These are phyloP conservation scores for Pezicula neosporulosa DNA, from an alignment of 2,329 filamentous ascomycete genomes.

Conservation along the genomic window DNA sequence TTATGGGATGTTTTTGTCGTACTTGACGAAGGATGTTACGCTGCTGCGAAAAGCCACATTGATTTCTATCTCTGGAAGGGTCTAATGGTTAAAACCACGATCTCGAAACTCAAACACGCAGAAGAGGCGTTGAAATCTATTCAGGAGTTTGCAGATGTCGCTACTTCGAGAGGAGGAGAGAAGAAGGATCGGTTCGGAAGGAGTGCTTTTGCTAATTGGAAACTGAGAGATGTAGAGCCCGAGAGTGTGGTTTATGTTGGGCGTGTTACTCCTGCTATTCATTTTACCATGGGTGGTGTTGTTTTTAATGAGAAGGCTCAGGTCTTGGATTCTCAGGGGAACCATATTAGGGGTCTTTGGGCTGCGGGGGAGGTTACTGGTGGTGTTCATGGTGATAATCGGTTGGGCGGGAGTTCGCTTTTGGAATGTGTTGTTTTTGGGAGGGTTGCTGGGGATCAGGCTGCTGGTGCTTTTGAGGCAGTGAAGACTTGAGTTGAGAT, in stretches of 20 bases:
- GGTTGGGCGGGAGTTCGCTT: slow-evolving; percentile 57
- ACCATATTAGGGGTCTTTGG: slow-evolving; percentile 53
- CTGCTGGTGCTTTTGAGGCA: slow-evolving; percentile 25
- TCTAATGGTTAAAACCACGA: slow-evolving; percentile 51
- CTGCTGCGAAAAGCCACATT: slow-evolving; percentile 50
- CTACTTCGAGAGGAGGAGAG: slow-evolving; percentile 31
- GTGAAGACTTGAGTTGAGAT: no score
- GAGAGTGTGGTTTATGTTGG: slow-evolving; percentile 56
- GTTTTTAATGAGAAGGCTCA: slow-evolving; percentile 50
- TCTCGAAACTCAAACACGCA: slow-evolving; percentile 41
- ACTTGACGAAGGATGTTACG: slow-evolving; percentile 54
- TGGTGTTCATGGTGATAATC: slow-evolving; percentile 60
- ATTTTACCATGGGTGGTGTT: slow-evolving; percentile 66
- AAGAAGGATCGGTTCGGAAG: slow-evolving; percentile 43
- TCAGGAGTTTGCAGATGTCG: slow-evolving; percentile 44
- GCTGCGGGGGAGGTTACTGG: slow-evolving; percentile 63
- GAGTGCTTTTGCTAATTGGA: slow-evolving; percentile 52
- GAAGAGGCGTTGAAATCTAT: slow-evolving; percentile 37
- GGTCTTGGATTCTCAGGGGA: slow-evolving; percentile 40
- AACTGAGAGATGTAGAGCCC: slow-evolving; percentile 41
- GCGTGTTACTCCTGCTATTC: slow-evolving; percentile 57
- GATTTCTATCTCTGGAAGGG: slow-evolving; percentile 64
- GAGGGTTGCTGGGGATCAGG: slow-evolving; percentile 49
- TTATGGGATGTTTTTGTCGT: slow-evolving; percentile 59
- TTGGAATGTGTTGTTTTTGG: slow-evolving; percentile 64